phyloP scores from a whole-genome alignment of 2,329 filamentous ascomycete species.

The Macrophomina pseudophaseolina region DNA sequence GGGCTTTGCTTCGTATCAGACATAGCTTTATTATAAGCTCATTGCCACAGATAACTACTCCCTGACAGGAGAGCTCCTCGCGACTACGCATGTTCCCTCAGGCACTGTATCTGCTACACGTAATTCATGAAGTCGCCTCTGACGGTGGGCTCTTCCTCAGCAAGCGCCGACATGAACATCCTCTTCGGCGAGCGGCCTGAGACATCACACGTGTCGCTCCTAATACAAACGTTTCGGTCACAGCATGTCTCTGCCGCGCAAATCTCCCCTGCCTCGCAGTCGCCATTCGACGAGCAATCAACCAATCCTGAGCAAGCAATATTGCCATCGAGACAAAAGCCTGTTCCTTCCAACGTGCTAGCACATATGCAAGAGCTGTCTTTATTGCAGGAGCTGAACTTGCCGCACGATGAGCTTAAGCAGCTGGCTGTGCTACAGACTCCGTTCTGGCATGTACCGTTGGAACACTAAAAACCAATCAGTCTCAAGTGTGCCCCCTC shows the following conservation, averaged over 20 bases:
- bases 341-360: constrained; percentile 31
- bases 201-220: constrained; percentile 28
- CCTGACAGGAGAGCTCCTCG: neutral
- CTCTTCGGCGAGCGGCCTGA: neutral
- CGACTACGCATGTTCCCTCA: no score
- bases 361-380: constrained; percentile 37
- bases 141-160: neutral
- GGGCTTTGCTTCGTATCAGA: neutral
- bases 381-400: constrained; percentile 35
- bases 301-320: constrained; percentile 28
- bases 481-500: neutral
- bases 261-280: constrained; percentile 31
- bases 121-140: neutral
- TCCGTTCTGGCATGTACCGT: constrained; percentile 40
- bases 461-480: constrained; percentile 31
- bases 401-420: constrained; percentile 35
- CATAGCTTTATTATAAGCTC: neutral
- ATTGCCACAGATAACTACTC: neutral
- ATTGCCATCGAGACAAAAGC: constrained; percentile 39
- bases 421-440: constrained; percentile 39
- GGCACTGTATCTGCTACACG: neutral
- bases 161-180: constrained; percentile 4
- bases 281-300: constrained; percentile 27
- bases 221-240: constrained; percentile 31
- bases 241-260: constrained; percentile 34